Conservation (phyloP, 1,284 basidiomycete species). For the Heimioporus retisporus region DNA sequence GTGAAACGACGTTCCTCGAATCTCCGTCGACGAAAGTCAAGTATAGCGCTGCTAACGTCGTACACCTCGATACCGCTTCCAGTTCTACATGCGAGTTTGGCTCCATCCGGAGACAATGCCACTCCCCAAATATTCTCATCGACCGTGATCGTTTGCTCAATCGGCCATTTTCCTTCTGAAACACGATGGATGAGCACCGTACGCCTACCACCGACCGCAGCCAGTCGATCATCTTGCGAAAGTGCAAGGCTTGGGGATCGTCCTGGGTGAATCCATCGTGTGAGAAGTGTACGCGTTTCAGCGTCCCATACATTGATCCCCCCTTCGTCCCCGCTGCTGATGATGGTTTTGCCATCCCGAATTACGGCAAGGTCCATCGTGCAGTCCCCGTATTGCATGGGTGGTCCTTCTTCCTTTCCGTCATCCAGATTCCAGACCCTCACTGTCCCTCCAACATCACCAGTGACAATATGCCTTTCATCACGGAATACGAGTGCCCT, state of each 20-base stretch:
- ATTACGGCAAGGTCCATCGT: neutral
- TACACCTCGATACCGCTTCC: neutral
- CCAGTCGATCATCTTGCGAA: constrained; percentile 17
- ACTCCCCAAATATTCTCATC: neutral
- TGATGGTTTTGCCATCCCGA: constrained; percentile 7
- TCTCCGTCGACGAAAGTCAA: neutral
- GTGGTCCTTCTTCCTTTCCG: constrained; percentile 4
- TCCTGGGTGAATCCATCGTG: constrained; percentile 6
- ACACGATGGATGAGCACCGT: neutral
- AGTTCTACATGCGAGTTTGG: constrained; percentile 15
- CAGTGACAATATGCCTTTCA: constrained; percentile 4
- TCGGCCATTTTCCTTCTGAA: constrained; percentile 4
- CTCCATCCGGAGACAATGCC: constrained; percentile 19
- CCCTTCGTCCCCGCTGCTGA: neutral
- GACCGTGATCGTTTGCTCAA: neutral
- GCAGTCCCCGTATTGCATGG: neutral
- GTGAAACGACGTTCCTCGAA: neutral
- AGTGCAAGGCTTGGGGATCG: neutral
- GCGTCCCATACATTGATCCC: constrained; percentile 16
- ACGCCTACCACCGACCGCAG: neutral
- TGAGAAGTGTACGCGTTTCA: neutral
- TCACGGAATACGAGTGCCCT: neutral
- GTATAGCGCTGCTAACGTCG: neutral
- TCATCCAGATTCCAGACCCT: constrained; percentile 14
- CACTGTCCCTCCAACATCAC: neutral